Evolutionary conservation across 257 asterid genomes (phyloP).

Genomic region (Solanum pinnatisectum): DNA sequence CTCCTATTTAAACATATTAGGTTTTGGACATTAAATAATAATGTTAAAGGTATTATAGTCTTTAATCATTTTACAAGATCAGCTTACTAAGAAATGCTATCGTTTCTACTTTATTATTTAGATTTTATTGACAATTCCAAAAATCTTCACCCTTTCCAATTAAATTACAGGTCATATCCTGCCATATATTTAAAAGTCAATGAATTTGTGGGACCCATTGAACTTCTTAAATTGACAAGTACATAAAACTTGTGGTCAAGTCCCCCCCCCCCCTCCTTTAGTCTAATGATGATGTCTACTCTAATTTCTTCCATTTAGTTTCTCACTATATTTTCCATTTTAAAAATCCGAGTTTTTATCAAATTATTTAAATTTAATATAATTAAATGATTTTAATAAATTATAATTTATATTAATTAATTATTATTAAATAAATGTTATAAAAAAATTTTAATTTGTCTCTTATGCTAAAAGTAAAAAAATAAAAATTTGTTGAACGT

Average conservation of each 20-base stretch:
- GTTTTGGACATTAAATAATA: background rate
- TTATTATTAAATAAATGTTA: no score
- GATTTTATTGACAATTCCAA: background rate
- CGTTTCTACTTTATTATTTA: background rate
- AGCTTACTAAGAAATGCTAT: background rate
- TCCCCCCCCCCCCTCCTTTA: accelerated
- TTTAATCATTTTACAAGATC: no score
- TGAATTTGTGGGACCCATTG: accelerated
- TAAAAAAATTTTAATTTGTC: no score
- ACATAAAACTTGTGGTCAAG: background rate
- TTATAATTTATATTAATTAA: no score
- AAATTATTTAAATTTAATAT: no score
- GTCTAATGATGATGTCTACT: background rate
- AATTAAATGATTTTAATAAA: no score
- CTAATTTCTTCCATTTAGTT: background rate
- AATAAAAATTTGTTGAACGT: background rate
- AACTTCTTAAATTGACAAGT: background rate
- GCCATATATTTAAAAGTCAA: background rate
- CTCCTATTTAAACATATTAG: background rate
- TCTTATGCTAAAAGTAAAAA: background rate
- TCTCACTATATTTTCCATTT: background rate
- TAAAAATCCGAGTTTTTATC: no score
- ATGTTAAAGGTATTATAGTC: no score
- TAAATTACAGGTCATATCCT: background rate
- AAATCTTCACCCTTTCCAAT: background rate